phyloP scores from a whole-genome alignment of 352 stramenopile species.

The Peronospora belbahrii region DNA sequence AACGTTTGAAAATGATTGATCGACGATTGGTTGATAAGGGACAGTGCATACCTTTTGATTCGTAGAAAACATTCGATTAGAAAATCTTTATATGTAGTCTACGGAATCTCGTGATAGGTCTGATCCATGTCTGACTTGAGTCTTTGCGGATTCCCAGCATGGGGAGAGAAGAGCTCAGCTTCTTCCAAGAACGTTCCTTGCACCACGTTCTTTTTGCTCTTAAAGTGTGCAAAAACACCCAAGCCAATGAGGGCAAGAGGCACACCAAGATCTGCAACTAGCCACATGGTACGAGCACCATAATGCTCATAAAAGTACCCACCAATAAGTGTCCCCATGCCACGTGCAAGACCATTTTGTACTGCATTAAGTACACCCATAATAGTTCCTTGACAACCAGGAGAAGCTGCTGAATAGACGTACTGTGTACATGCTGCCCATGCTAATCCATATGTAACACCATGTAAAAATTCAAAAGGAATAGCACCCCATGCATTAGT shows the following conservation, averaged over 20 bases:
- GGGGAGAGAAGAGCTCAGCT: slow-evolving; percentile 60
- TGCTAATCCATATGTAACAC: no score
- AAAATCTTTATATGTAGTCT: no score
- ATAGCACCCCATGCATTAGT: no score
- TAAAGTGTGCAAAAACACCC: slow-evolving; percentile 48
- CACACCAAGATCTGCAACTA: slow-evolving; percentile 55
- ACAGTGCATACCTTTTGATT: no score
- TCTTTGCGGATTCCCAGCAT: slow-evolving; percentile 34
- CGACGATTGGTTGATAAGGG: not conserved
- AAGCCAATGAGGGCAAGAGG: slow-evolving; percentile 52
- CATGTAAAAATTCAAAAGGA: no score
- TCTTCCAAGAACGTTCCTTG: slow-evolving; percentile 36
- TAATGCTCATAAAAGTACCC: slow-evolving; percentile 75
- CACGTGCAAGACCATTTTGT: slow-evolving; percentile 68
- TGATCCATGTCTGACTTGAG: slow-evolving; percentile 41
- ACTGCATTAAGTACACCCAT: no score
- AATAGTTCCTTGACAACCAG: no score
- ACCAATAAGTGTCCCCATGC: slow-evolving; percentile 55
- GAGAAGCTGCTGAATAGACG: no score
- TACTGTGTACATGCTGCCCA: no score
- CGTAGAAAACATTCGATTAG: no score
- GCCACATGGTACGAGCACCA: slow-evolving; percentile 57
- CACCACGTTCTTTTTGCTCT: slow-evolving; percentile 34
- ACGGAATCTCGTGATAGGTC: not conserved
- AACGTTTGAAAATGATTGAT: not conserved